Percentiles rank a stretch among this genome's conserved stretches.
phyloP scores from a whole-genome alignment of 2,329 filamentous ascomycete genomes.

The Nothomitra cinnamomea region DNA sequence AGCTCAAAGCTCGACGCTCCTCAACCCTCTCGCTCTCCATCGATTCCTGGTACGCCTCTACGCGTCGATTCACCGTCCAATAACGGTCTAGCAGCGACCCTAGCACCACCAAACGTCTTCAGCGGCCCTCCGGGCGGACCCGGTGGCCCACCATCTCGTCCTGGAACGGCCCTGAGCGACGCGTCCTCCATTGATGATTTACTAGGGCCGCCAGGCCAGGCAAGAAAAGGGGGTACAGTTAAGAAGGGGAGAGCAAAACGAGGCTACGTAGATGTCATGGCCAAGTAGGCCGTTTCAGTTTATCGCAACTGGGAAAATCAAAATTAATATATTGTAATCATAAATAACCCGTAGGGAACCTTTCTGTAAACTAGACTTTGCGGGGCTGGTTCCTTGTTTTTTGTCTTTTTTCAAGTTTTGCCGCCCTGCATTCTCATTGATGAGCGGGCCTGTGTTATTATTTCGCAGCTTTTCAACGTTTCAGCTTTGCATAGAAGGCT shows the following conservation, averaged over 20 bases:
- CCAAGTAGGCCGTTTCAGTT: conserved; percentile 27
- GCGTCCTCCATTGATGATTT: conserved; percentile 93
- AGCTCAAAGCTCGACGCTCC: conserved; percentile 18
- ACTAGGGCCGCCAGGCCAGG: conserved; percentile 48
- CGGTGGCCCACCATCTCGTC: conserved; percentile 26
- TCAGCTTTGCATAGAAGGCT: too few relatives aligned
- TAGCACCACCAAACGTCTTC: conserved; percentile 6
- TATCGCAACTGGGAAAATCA: too few relatives aligned
- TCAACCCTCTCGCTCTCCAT: conserved; percentile 8
- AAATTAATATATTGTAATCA: too few relatives aligned
- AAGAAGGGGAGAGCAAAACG: conserved; percentile 55
- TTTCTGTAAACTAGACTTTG: not conserved
- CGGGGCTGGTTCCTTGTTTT: not conserved
- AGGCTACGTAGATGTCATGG: conserved; percentile 94
- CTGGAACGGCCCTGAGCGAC: conserved; percentile 69
- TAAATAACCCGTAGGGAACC: too few relatives aligned
- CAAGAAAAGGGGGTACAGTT: conserved; percentile 44
- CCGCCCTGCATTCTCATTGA: too few relatives aligned
- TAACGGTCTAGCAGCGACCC: not conserved
- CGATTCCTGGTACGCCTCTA: conserved; percentile 7
- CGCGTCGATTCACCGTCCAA: conserved; percentile 7
- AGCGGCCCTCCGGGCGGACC: conserved; percentile 1
- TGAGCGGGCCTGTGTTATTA: too few relatives aligned
- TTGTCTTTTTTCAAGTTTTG: not conserved
- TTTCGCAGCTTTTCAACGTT: too few relatives aligned